Conservation (phyloP, 495 filamentous ascomycete species). For the Podospora australis region DNA sequence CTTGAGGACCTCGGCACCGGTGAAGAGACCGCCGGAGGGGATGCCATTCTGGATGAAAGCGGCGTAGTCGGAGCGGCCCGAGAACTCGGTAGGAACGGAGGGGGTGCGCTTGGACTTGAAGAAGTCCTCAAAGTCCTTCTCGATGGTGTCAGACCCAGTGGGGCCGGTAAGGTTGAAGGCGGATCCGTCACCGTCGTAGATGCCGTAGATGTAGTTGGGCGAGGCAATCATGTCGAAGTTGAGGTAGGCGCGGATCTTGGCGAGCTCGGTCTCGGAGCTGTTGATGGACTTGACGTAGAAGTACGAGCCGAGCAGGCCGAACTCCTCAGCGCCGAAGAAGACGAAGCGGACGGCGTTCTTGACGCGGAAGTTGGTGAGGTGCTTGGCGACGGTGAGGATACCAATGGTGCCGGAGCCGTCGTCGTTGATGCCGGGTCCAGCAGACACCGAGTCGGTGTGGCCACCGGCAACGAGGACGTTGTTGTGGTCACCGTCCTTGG, state of each 20-base stretch:
- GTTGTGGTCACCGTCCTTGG: constrained; percentile 56
- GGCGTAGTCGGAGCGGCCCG: constrained; percentile 62
- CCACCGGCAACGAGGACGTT: constrained; percentile 59
- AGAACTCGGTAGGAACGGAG: constrained; percentile 49
- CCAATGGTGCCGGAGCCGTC: constrained; percentile 59
- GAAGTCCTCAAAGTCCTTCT: constrained; percentile 58
- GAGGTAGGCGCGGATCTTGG: constrained; percentile 59
- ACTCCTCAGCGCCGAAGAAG: constrained; percentile 65
- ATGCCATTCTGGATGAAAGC: constrained; percentile 60
- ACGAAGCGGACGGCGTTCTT: constrained; percentile 64
- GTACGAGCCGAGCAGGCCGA: constrained; percentile 57
- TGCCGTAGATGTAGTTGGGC: constrained; percentile 60
- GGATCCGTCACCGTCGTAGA: constrained; percentile 66
- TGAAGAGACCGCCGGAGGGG: constrained; percentile 60
- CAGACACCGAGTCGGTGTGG: constrained; percentile 63
- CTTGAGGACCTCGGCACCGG: constrained; percentile 62
- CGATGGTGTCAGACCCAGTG: constrained; percentile 54
- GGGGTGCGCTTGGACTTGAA: constrained; percentile 39
- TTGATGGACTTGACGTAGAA: constrained; percentile 46
- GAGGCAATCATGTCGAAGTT: constrained; percentile 78
- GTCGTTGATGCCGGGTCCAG: constrained; percentile 45
- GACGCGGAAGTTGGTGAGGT: constrained; percentile 50
- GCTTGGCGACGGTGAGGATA: constrained; percentile 56
- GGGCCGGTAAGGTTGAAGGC: constrained; percentile 58
- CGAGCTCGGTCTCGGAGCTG: constrained; percentile 35